Conservation (phyloP, 345 rosid species). For the Euphorbia peplus region DNA sequence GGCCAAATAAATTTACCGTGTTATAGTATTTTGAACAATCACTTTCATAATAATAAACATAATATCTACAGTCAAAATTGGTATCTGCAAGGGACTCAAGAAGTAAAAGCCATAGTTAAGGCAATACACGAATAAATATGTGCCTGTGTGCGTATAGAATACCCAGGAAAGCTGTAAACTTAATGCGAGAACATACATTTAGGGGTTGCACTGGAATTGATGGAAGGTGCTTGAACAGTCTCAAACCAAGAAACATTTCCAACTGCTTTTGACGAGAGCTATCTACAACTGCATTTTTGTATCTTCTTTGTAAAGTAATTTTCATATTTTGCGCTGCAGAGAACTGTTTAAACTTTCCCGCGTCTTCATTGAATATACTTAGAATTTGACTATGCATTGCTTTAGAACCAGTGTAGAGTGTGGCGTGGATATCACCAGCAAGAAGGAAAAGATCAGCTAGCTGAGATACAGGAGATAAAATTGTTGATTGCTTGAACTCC, state of each 20-base stretch:
- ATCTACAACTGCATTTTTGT: conserved; percentile 83
- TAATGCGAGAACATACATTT: conserved; percentile 48
- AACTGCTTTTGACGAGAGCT: conserved; percentile 97
- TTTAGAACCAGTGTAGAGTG: conserved; percentile 98
- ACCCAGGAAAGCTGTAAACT: not conserved
- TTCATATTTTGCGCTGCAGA: conserved; percentile 91
- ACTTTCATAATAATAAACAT: not conserved
- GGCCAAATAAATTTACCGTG: not conserved
- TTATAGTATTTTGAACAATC: not conserved
- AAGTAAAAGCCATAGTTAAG: not conserved
- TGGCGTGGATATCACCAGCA: conserved; percentile 97
- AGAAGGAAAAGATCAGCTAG: conserved; percentile 92
- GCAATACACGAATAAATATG: not conserved
- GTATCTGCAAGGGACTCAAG: not conserved
- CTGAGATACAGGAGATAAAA: conserved; percentile 77
- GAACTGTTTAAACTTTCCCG: conserved; percentile 82
- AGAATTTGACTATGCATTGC: conserved; percentile 99
- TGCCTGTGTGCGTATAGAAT: not conserved
- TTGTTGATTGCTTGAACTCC: conserved; percentile 83
- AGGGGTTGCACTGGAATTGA: conserved; percentile 78
- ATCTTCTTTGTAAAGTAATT: conserved; percentile 89
- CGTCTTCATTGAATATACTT: conserved; percentile 88
- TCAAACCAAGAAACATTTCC: conserved; percentile 93
- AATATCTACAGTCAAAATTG: not conserved
- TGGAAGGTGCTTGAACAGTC: conserved; percentile 96